Base-by-base conservation (phyloP, 1,139 yeast genomes). In the Debaryomyces fabryi region DNA sequence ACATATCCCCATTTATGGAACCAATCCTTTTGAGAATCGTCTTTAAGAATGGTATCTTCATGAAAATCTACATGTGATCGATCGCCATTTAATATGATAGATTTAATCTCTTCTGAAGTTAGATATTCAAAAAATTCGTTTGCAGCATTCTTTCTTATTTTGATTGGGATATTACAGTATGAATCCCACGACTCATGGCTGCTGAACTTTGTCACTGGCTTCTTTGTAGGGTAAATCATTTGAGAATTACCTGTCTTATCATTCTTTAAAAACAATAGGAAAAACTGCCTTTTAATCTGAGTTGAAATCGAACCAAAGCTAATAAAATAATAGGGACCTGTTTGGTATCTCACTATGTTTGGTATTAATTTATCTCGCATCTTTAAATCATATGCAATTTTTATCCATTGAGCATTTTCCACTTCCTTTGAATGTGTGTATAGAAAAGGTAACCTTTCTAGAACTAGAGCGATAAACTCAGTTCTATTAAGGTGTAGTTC, bases 241-340 rank as follows among this genome's bases (percentile, higher is more conserved):
- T 10, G 37, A 30, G 36, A 46, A 47, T n/a, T 43, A 15, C 32
- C 44, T 35, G 47, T 37, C 16, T 15, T 40, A 29, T 47, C 49
- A 33, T 51, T 47, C 3, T 34, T 42, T 20, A 51, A 21, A 24
- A 49, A 38, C 23, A 45, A 24, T 7, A 46, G 25, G 43, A 47
- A 57, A 49, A 57, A 57, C 12, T 54, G 53, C 33, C 57, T 42
- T 39, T 52, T 56, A 6, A 57, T 44, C 40, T 57, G 58, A 18
- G 52, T 53, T 2, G 59, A 49, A 39, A 58, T 46, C 15, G 51
- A 46, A 2, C 61, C 61, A 50, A 48, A 58, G 40, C 60, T 57
- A 24, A 53, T 44, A 34, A 42, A 58, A 32, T 42, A 53, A 4
- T 47, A 37, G 2, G 57, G 57, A 6, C 54, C 58, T 8, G 55